These are phyloP conservation scores for Euphorbia tirucalli DNA, from an alignment of 345 rosid genomes.

Conservation along the genomic window DNA sequence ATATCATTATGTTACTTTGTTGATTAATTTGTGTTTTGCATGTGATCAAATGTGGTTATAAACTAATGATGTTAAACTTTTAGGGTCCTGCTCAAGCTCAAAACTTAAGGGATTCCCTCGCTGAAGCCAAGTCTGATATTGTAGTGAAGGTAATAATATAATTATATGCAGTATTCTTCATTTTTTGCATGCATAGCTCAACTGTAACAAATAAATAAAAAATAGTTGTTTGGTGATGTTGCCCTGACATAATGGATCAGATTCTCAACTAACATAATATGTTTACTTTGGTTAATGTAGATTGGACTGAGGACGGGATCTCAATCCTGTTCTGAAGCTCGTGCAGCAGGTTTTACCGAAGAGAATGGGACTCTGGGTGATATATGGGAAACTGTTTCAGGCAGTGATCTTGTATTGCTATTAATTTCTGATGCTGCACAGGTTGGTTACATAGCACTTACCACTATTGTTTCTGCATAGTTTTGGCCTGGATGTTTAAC, in stretches of 20 bases:
- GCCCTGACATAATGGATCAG: neutral
- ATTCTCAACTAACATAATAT: neutral
- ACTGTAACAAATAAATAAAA: no score
- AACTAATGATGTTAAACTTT: neutral
- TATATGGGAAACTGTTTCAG: slow-evolving; percentile 81
- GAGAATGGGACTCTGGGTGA: slow-evolving; percentile 87
- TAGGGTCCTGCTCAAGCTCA: slow-evolving; percentile 97
- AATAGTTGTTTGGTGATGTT: neutral
- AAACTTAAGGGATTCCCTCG: slow-evolving; percentile 86
- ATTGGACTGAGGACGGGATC: slow-evolving; percentile 92
- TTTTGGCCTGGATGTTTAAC: neutral
- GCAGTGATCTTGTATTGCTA: slow-evolving; percentile 86
- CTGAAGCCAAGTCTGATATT: slow-evolving; percentile 74
- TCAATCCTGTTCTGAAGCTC: slow-evolving; percentile 81
- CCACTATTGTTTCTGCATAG: neutral
- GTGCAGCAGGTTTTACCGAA: slow-evolving; percentile 80
- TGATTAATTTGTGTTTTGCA: neutral
- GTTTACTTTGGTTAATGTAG: slow-evolving; percentile 27
- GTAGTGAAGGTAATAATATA: slow-evolving; percentile 62
- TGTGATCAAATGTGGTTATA: neutral
- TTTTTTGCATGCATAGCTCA: no score
- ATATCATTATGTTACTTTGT: neutral
- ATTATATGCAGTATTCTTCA: neutral
- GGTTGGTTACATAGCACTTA: slow-evolving; percentile 32
- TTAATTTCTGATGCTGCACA: slow-evolving; percentile 96